phyloP scores from a whole-genome alignment of 1,139 yeast species.

The Blastobotrys elegans region DNA sequence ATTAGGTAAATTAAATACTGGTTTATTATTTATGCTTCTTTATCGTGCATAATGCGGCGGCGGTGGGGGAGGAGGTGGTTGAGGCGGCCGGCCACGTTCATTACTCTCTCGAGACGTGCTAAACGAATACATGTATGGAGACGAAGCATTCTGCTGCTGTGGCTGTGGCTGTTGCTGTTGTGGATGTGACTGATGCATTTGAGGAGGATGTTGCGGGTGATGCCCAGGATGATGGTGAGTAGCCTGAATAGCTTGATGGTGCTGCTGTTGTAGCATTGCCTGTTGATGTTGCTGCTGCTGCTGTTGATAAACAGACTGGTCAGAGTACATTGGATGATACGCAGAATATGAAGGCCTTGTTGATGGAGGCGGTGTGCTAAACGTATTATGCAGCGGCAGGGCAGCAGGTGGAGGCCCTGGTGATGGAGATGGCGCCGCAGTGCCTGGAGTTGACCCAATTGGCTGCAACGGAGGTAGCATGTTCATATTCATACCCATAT shows the following conservation, averaged over 20 bases:
- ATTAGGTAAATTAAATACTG: not conserved
- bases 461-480: conserved; percentile 15
- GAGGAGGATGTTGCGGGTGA: conserved; percentile 10
- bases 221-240: conserved; percentile 4
- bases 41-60: conserved; percentile 6
- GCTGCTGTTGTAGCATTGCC: conserved; percentile 3
- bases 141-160: conserved; percentile 11
- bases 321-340: conserved; percentile 6
- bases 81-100: conserved; percentile 21
- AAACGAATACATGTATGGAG: conserved; percentile 15
- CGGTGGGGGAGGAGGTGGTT: conserved; percentile 1
- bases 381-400: conserved; percentile 4
- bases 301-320: conserved; percentile 1
- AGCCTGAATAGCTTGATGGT: conserved; percentile 5
- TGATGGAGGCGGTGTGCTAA: conserved; percentile 10
- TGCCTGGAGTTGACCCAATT: conserved; percentile 6
- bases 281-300: conserved; percentile 10
- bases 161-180: conserved; percentile 12
- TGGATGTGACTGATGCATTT: conserved; percentile 3
- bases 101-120: conserved; percentile 25
- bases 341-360: conserved; percentile 10
- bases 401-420: conserved; percentile 12
- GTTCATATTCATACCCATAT: too few relatives aligned
- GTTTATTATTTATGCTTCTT: not conserved
- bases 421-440: conserved; percentile 8